Percentiles rank a stretch among this genome's conserved stretches.
Conservation (phyloP, 148 eudicot species). For the Euryodendron excelsum region DNA sequence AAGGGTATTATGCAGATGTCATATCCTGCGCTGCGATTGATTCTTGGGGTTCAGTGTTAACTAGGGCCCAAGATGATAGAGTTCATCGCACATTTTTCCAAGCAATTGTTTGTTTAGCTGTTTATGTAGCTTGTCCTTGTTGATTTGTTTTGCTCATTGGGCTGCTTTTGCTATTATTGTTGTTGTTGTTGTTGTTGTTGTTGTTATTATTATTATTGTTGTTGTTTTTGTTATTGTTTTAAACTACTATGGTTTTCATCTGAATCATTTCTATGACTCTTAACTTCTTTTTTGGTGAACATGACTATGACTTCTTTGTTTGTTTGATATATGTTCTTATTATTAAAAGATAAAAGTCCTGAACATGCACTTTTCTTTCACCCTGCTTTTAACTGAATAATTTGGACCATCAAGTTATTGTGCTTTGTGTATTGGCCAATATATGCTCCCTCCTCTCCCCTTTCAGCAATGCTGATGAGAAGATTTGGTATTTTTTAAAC, state of each 20-base stretch:
- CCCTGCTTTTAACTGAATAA: not conserved
- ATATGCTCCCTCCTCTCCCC: not conserved
- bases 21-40: not conserved
- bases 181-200: not conserved
- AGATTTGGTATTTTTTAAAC: not conserved
- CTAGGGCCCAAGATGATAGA: not conserved
- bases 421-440: slow-evolving; percentile 6
- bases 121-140: not conserved
- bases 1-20: not conserved
- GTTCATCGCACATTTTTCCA: not conserved
- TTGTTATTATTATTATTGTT: not conserved
- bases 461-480: not conserved
- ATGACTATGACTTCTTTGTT: not conserved
- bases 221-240: not conserved
- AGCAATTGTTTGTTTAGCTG: slow-evolving; percentile 4
- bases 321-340: not conserved
- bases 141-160: not conserved
- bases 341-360: not conserved
- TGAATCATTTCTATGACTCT: not conserved
- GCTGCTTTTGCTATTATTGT: not conserved
- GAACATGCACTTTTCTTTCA: not conserved
- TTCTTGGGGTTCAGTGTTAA: not conserved
- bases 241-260: not conserved
- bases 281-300: not conserved
- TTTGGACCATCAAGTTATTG: not conserved